Conservation (phyloP, 1,284 basidiomycete genomes). For the Malassezia vespertilionis region DNA sequence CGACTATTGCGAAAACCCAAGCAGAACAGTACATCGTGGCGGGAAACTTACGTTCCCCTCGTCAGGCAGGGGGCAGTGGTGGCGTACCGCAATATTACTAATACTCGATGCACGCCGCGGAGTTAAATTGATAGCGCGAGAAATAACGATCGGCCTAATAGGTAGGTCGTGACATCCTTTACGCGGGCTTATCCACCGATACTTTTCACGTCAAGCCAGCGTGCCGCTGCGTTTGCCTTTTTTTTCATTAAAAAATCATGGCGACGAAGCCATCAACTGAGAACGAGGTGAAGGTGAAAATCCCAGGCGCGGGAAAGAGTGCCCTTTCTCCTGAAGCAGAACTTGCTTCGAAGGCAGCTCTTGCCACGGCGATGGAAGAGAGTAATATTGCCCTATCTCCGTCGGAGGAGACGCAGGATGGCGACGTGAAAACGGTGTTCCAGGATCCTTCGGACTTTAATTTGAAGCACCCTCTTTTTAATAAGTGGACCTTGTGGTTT, state of each 20-base stretch:
- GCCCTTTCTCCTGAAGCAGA: constrained; percentile 26
- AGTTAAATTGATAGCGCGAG: no score
- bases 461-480: constrained; percentile 45
- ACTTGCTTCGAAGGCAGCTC: constrained; percentile 30
- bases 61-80: no score
- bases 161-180: background rate
- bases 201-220: no score
- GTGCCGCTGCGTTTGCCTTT: no score
- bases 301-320: constrained; percentile 5
- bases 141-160: no score
- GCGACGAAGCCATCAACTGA: background rate
- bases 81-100: no score
- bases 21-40: no score
- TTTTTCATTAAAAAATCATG: background rate
- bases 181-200: background rate
- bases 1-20: no score
- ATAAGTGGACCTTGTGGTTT: constrained; percentile 46
- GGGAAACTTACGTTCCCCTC: no score
- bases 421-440: constrained; percentile 40
- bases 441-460: constrained; percentile 43
- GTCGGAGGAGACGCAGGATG: constrained; percentile 12
- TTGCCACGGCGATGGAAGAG: constrained; percentile 27
- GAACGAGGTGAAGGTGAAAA: background rate
- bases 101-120: no score
- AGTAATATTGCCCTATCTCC: no score